phyloP scores from a whole-genome alignment of 192 early-diverging fungal genomes.

The Backusella australiensis region DNA sequence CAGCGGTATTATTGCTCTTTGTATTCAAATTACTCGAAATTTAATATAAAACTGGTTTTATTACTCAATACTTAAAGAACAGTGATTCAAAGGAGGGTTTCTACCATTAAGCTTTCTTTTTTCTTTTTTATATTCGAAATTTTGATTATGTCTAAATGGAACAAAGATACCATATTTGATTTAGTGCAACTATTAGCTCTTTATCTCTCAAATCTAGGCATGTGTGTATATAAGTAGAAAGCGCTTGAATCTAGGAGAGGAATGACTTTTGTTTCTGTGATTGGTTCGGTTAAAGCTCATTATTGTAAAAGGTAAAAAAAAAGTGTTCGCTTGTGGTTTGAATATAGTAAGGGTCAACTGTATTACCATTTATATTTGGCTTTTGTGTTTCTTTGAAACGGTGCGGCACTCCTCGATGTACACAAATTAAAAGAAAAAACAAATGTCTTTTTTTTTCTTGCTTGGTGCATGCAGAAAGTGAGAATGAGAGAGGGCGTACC shows the following conservation, averaged over 20 bases:
- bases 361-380: constrained; percentile 7
- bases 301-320: neutral
- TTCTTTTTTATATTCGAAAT: neutral
- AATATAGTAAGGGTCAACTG: neutral
- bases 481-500: neutral
- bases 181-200: neutral
- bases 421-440: neutral
- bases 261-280: neutral
- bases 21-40: neutral
- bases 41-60: neutral
- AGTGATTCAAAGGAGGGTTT: neutral
- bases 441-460: neutral
- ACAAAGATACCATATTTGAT: neutral
- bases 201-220: neutral
- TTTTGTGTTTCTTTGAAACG: neutral
- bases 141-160: neutral
- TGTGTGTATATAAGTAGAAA: neutral
- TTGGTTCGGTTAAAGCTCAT: neutral
- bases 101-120: neutral
- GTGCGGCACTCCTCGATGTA: neutral
- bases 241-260: neutral
- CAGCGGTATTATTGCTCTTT: neutral
- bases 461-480: neutral
- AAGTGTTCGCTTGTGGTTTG: neutral
- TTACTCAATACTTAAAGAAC: neutral